These are phyloP conservation scores for Talaromyces verruculosus DNA, from an alignment of 2,329 filamentous ascomycete species.

Conservation along the genomic window DNA sequence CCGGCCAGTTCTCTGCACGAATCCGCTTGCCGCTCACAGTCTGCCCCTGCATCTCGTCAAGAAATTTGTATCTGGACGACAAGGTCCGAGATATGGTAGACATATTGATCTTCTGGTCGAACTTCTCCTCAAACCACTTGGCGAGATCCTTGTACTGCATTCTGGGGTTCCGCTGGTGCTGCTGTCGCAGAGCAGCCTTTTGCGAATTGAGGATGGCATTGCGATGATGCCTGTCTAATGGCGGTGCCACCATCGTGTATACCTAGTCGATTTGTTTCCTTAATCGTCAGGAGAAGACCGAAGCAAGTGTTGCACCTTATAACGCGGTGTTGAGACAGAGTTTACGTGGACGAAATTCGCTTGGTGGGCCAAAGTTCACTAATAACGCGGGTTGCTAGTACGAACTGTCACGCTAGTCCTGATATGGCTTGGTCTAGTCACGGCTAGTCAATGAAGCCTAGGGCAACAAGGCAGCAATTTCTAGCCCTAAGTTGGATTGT, in stretches of 20 bases:
- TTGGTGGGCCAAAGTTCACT: neutral
- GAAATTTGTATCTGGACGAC: neutral
- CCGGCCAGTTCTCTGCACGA: slow-evolving; percentile 13
- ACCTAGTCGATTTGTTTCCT: neutral
- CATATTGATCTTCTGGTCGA: slow-evolving; percentile 6
- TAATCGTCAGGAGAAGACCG: no score
- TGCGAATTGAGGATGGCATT: slow-evolving; percentile 17
- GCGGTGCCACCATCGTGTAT: neutral
- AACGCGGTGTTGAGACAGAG: slow-evolving; percentile 8
- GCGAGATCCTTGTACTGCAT: slow-evolving; percentile 7
- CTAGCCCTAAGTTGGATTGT: neutral
- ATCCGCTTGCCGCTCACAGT: neutral
- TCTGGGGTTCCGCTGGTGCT: neutral
- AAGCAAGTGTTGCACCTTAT: neutral
- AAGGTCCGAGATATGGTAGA: slow-evolving; percentile 14
- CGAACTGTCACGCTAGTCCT: neutral
- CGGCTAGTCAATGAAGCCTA: neutral
- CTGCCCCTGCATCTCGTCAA: slow-evolving; percentile 6
- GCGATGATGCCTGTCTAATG: neutral
- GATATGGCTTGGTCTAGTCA: neutral
- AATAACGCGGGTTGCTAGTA: slow-evolving; percentile 14
- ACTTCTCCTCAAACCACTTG: slow-evolving; percentile 14
- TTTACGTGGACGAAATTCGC: neutral
- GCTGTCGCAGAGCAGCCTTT: slow-evolving; percentile 8
- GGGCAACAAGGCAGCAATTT: neutral